A percentile compares a stretch with the other conserved stretches of the same genome.
Conservation (phyloP, 176 grass and related monocot genomes). For the Luzula sylvatica region DNA sequence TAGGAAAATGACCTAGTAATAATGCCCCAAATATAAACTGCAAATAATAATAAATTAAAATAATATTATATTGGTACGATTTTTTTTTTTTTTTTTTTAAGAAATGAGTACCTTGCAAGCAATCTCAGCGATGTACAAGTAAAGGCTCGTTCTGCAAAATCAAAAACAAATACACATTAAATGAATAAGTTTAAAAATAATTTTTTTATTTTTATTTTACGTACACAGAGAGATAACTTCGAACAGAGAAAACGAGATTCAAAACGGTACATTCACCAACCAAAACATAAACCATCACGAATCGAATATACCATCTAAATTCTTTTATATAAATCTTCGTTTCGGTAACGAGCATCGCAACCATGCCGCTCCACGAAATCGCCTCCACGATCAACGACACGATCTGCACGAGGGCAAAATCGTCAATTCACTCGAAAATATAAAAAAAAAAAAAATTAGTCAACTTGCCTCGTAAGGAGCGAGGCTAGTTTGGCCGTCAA, state of each 20-base stretch:
- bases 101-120: constrained; percentile 50
- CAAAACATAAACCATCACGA: constrained; percentile 81
- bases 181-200: not conserved
- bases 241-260: constrained; percentile 66
- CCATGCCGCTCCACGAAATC: constrained; percentile 71
- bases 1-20: constrained; percentile 79
- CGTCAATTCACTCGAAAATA: constrained; percentile 1
- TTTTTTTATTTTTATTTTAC: constrained; percentile 22
- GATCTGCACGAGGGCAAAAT: constrained; percentile 39
- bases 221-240: constrained; percentile 43
- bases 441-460: not conserved
- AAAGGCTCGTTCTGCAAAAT: constrained; percentile 71
- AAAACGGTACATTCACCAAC: constrained; percentile 69
- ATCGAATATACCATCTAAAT: constrained; percentile 91
- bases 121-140: constrained; percentile 66
- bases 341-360: constrained; percentile 66
- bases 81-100: too few species aligned
- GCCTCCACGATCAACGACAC: constrained; percentile 53
- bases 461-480: constrained; percentile 82
- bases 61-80: too few species aligned
- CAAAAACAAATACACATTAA: constrained; percentile 17
- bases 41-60: constrained; percentile 7
- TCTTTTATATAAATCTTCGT: constrained; percentile 78
- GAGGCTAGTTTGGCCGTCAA: constrained; percentile 59
- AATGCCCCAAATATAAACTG: constrained; percentile 88